These are phyloP conservation scores for Chlamydomonas sp. DNA, from an alignment of 139 green algal species.

Conservation along the genomic window DNA sequence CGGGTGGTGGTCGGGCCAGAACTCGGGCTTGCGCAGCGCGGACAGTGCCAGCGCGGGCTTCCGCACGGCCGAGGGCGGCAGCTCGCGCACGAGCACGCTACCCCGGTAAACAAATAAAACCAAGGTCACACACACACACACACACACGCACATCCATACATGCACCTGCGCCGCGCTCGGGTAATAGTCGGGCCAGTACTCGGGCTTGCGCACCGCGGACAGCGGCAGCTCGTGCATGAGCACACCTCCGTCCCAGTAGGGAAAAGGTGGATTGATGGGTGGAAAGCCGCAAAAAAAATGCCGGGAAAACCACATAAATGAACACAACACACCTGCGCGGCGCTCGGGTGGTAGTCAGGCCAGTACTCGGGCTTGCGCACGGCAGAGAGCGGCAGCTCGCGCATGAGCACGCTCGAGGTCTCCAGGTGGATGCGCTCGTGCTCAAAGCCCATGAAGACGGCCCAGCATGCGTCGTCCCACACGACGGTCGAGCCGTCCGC, in stretches of 20 bases:
- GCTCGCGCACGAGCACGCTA: slow-evolving; percentile 58
- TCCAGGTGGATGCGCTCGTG: slow-evolving; percentile 79
- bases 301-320: no score
- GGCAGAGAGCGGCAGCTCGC: slow-evolving; percentile 52
- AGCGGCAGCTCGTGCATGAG: no score
- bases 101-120: no score
- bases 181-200: slow-evolving; percentile 68
- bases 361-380: slow-evolving; percentile 60
- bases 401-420: slow-evolving; percentile 55
- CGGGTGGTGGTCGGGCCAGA: slow-evolving; percentile 65
- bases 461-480: slow-evolving; percentile 45
- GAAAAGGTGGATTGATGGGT: no score
- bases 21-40: slow-evolving; percentile 52
- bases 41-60: slow-evolving; percentile 50
- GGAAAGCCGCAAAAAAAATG: no score
- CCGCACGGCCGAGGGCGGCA: no score
- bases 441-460: slow-evolving; percentile 74
- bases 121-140: no score
- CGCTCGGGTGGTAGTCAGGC: slow-evolving; percentile 58
- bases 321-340: no score
- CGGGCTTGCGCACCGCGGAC: slow-evolving; percentile 45
- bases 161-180: no score
- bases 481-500: slow-evolving; percentile 23
- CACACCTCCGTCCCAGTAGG: no score
- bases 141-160: no score